phyloP scores from a whole-genome alignment of 805 yeast genomes.

The Torulaspora franciscae region DNA sequence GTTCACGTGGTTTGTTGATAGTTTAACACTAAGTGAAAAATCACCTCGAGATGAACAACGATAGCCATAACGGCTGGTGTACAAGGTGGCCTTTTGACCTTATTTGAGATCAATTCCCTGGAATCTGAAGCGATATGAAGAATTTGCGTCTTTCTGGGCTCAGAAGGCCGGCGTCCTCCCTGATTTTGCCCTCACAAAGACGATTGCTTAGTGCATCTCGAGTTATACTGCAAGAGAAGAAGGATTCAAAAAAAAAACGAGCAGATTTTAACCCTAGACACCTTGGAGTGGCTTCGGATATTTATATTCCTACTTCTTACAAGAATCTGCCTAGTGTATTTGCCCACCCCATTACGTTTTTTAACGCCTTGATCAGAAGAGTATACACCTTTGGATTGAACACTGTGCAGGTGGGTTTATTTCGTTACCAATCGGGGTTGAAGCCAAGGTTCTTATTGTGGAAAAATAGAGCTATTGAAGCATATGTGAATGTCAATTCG shows the following conservation, averaged over 20 bases:
- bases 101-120: not conserved
- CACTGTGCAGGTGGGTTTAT: conserved; percentile 60
- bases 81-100: not conserved
- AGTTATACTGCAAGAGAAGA: conserved; percentile 5
- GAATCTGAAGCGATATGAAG: not conserved
- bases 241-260: conserved; percentile 12
- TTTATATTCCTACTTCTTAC: conserved; percentile 50
- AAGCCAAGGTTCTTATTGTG: conserved; percentile 69
- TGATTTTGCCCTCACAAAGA: not conserved
- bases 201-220: conserved; percentile 5
- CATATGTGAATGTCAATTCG: conserved; percentile 70
- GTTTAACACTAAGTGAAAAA: not conserved
- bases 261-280: conserved; percentile 38
- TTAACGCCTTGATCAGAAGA: conserved; percentile 52
- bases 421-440: conserved; percentile 61
- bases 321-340: conserved; percentile 43
- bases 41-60: not conserved
- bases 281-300: conserved; percentile 40
- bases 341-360: conserved; percentile 40
- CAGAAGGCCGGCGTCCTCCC: not conserved
- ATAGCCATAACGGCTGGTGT: not conserved
- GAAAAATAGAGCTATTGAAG: conserved; percentile 81
- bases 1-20: conserved; percentile 5
- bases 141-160: not conserved
- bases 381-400: conserved; percentile 60